Evolutionary conservation across 179 eudicot species (phyloP).

Genomic region (Beta macrorhiza): DNA sequence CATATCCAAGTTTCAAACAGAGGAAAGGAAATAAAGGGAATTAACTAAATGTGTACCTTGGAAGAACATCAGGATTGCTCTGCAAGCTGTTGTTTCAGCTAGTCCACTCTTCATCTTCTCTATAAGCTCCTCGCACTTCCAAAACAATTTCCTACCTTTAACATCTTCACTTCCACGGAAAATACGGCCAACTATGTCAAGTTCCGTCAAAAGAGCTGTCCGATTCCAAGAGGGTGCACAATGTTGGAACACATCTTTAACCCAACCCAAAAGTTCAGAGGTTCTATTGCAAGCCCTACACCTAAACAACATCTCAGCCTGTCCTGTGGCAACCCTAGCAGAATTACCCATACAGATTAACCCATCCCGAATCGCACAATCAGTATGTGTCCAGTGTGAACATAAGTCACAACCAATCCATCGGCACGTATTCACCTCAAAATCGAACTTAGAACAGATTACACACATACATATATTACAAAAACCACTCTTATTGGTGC

Average conservation of each 20-base stretch:
- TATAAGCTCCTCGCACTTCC: constrained; percentile 93
- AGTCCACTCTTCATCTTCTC: constrained; percentile 78
- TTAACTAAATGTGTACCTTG: constrained; percentile 52
- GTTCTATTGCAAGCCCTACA: constrained; percentile 87
- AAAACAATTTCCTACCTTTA: constrained; percentile 75
- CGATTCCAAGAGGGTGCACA: constrained; percentile 90
- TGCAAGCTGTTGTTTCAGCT: constrained; percentile 67
- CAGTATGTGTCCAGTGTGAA: constrained; percentile 95
- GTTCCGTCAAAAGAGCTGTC: constrained; percentile 69
- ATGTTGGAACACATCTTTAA: constrained; percentile 88
- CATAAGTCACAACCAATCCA: constrained; percentile 97
- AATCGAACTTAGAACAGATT: constrained; percentile 85
- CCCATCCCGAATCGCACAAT: constrained; percentile 92
- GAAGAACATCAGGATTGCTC: constrained; percentile 67
- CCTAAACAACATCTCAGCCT: constrained; percentile 83
- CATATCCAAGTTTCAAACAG: constrained; percentile 5
- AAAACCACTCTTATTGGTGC: constrained; percentile 76
- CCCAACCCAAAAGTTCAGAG: constrained; percentile 94
- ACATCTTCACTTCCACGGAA: constrained; percentile 89
- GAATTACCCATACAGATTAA: constrained; percentile 79
- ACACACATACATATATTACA: constrained; percentile 97
- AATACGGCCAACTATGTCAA: constrained; percentile 81
- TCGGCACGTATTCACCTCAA: constrained; percentile 93
- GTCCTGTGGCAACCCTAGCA: constrained; percentile 52
- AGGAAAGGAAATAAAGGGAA: background rate